Base-by-base conservation (phyloP, 768 basidiomycete species). In the Tylopilus balloui region DNA sequence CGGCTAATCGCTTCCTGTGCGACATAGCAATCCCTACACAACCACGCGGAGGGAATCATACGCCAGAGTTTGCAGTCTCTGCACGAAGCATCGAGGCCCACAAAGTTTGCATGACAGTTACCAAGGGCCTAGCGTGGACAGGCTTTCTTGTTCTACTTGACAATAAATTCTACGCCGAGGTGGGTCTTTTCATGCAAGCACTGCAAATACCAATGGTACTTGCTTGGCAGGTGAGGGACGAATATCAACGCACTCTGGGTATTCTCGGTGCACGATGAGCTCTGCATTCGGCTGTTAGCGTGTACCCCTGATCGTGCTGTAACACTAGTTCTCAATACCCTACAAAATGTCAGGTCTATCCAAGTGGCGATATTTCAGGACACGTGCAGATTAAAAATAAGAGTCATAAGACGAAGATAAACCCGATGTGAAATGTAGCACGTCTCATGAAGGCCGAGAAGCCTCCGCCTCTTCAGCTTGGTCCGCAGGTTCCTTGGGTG, bases 11-110 rank as follows among this genome's bases (percentile, higher is more conserved):
- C 61, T 52, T 63, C 56, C 19, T 38, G 44, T 57, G 50, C 47
- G 39, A 21, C 27, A 25, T 42, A 86, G 85, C 81, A 24, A 88
- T 90, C 45, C 86, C 87, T n/a, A 85, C 85, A 6, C 70, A 72
- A 53, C 78, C 79, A 7, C 70, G 77, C 43, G 86, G 86, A 35
- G 83, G 81, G n/a, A 90, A 90, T 58, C 88, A 90, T 57, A 88
- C 88, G 1, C 72, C 79, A 10, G 78, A 72, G 4, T 90, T 89
- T 63, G 70, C 83, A 19, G 66, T 69, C 45, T 74, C 88, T 21
- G 82, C 86, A 23, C 71, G 72, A 24, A 80, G 76, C 36, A 59
- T 68, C 34, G 78, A 79, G 52, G 88, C 88, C 13, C 88, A 89
- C 58, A 71, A 72, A 38, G 73, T 73, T 19, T 79, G 79, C 25